A percentile compares a stretch with the other conserved stretches of the same genome.
Conservation (phyloP, 148 eudicot genomes). For the Rhododendron griersonianum region DNA sequence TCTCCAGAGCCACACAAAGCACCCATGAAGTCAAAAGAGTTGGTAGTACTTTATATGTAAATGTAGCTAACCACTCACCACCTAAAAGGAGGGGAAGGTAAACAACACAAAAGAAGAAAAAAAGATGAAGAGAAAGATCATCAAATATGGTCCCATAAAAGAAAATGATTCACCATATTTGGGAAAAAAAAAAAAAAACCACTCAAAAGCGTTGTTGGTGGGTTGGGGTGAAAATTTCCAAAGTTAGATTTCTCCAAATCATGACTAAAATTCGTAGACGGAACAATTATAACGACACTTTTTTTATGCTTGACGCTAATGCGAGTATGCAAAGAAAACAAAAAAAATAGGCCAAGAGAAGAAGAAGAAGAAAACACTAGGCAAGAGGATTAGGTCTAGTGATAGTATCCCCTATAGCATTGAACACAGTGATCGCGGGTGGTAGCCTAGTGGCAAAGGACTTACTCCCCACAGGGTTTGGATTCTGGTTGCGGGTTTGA, state of each 20-base stretch:
- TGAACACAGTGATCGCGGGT: not conserved
- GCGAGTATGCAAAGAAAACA: not conserved
- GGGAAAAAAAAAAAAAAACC: not conserved
- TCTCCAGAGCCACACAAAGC: not conserved
- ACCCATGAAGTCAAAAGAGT: not conserved
- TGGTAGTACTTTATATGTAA: not conserved
- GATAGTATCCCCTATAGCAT: not conserved
- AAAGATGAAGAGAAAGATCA: not conserved
- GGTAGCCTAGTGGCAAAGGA: not conserved
- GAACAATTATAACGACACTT: not conserved
- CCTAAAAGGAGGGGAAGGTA: not conserved
- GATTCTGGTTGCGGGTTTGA: not conserved
- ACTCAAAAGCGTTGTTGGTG: slow-evolving; percentile 7
- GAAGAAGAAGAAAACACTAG: not conserved
- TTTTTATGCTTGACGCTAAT: not conserved
- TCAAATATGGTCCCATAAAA: slow-evolving; percentile 5
- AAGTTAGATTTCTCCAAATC: not conserved
- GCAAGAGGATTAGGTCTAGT: not conserved
- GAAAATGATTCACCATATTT: not conserved
- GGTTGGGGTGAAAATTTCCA: slow-evolving; percentile 8
- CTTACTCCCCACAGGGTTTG: too few relatives aligned
- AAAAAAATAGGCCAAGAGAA: not conserved
- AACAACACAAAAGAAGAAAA: not conserved
- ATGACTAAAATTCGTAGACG: not conserved
- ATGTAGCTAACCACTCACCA: not conserved